These are phyloP conservation scores for Puccinellia tenuiflora DNA, from an alignment of 176 grass and related monocot species.

Conservation along the genomic window DNA sequence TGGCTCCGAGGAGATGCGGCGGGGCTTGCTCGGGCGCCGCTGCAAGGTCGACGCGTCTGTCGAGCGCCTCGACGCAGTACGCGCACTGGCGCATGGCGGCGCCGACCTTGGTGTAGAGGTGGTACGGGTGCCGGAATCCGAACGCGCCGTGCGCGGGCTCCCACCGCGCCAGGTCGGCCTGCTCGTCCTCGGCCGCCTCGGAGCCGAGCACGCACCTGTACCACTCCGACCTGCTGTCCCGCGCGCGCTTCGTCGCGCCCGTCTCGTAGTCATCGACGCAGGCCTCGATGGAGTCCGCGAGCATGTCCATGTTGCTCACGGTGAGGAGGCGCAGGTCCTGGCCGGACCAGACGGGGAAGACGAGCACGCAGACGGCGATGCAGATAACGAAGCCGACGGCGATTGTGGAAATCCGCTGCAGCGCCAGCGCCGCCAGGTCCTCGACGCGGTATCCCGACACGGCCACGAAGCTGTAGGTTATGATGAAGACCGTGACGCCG, in stretches of 20 bases:
- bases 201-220: constrained; percentile 82
- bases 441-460: constrained; percentile 87
- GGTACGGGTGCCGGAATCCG: constrained; percentile 74
- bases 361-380: neutral
- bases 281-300: constrained; percentile 54
- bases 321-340: constrained; percentile 66
- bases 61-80: constrained; percentile 78
- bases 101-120: constrained; percentile 66
- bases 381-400: neutral
- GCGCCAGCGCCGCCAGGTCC: constrained; percentile 43
- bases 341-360: constrained; percentile 25
- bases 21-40: constrained; percentile 30
- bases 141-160: constrained; percentile 71
- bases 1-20: constrained; percentile 18
- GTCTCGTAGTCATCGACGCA: constrained; percentile 56
- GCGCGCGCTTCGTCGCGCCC: no score
- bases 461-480: constrained; percentile 81
- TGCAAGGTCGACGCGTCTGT: constrained; percentile 43
- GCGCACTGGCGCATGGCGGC: constrained; percentile 70
- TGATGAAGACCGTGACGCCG: constrained; percentile 88
- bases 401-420: constrained; percentile 13
- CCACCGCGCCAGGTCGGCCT: constrained; percentile 90
- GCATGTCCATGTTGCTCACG: constrained; percentile 68
- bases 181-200: constrained; percentile 77
- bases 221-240: constrained; percentile 32